Percentiles rank a stretch among this genome's conserved stretches.
These are phyloP conservation scores for Macroventuria anomochaeta DNA, from an alignment of 2,329 filamentous ascomycete genomes.

Conservation along the genomic window DNA sequence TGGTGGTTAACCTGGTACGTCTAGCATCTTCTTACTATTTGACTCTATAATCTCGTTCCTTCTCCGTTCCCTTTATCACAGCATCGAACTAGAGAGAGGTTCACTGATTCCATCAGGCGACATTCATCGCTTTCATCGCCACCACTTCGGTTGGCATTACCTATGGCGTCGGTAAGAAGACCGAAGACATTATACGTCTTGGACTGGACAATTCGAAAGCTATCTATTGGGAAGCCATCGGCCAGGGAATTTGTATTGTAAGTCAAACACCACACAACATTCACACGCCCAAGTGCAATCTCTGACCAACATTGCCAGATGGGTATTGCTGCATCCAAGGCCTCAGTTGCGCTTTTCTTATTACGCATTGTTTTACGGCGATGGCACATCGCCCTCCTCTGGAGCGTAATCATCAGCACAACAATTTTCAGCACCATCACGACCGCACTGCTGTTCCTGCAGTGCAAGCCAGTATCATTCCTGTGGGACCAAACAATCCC, in stretches of 20 bases:
- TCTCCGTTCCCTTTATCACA: not conserved
- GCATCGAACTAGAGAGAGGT: not conserved
- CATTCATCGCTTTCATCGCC: conserved; percentile 36
- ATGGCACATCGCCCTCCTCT: conserved; percentile 41
- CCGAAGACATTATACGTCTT: conserved; percentile 26
- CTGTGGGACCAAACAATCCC: conserved; percentile 37
- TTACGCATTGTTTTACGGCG: conserved; percentile 37
- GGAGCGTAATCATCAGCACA: conserved; percentile 39
- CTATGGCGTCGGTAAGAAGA: conserved; percentile 39
- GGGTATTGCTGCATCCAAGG: conserved; percentile 41
- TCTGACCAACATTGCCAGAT: conserved; percentile 16
- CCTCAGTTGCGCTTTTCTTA: conserved; percentile 40
- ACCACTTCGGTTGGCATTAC: conserved; percentile 33
- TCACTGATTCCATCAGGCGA: conserved; percentile 18
- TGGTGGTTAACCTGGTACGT: conserved; percentile 37
- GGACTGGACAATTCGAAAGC: conserved; percentile 36
- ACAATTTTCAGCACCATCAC: conserved; percentile 36
- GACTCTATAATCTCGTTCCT: not conserved
- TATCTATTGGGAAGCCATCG: conserved; percentile 43
- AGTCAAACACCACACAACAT: not conserved
- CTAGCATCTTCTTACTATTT: too few relatives aligned
- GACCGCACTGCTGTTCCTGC: conserved; percentile 35
- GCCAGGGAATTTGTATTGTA: conserved; percentile 38
- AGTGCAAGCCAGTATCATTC: conserved; percentile 35
- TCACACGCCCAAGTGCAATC: too few relatives aligned